These are phyloP conservation scores for Vicia sativa DNA, from an alignment of 306 rosid species.

Conservation along the genomic window DNA sequence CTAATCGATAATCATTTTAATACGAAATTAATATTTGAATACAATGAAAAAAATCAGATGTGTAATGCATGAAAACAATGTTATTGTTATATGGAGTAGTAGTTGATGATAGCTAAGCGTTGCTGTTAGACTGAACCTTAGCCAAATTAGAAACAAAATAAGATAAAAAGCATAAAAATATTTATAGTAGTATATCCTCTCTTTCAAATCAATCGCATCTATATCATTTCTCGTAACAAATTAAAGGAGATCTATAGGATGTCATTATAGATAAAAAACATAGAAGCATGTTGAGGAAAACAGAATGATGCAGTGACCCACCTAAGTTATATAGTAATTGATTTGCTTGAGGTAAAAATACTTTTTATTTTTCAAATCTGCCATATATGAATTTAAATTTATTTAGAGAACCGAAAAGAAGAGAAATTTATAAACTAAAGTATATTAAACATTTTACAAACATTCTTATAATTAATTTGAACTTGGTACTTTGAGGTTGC, in stretches of 20 bases:
- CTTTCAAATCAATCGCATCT: conserved; percentile 19
- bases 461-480: too few species aligned
- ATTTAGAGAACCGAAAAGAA: too few species aligned
- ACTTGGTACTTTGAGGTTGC: too few species aligned
- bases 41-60: too few species aligned
- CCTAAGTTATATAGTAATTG: too few species aligned
- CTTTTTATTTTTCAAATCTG: neutral
- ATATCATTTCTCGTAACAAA: neutral
- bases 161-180: neutral
- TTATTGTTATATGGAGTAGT: neutral
- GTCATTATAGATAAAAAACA: neutral
- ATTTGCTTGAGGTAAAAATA: too few species aligned
- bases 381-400: too few species aligned
- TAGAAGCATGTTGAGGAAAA: conserved; percentile 2
- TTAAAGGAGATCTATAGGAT: neutral
- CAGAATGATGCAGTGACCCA: neutral
- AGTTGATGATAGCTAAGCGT: neutral
- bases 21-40: too few species aligned
- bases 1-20: too few species aligned
- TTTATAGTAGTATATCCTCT: neutral
- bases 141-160: conserved; percentile 1
- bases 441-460: too few species aligned
- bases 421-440: too few species aligned
- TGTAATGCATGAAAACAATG: conserved; percentile 9
- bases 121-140: conserved; percentile 18